Base-by-base conservation (phyloP, 78 protist genomes). In the Dictyostelium purpureum region DNA sequence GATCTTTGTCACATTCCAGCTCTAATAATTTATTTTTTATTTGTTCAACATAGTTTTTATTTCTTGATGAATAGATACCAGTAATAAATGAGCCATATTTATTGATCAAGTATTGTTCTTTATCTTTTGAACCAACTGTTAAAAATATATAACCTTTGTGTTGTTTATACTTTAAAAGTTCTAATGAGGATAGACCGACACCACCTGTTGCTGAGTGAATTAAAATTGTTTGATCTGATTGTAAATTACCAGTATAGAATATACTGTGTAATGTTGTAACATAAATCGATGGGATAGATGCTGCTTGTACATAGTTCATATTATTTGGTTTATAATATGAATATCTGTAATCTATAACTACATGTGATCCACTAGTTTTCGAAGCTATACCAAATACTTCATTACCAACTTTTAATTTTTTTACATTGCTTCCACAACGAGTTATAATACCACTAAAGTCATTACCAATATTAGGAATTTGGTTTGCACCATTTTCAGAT, bases 121-220 rank as follows among this genome's bases (percentile, higher is more conserved):
- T 76, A n/a, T 79, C 85, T 2, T 77, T 65, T 12, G 81, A 42
- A 40, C 88, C 77, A 35, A 69, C 43, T 16, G 89, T 71, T 1
- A 76, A 77, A 33, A 88, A 77, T 3, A 73, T 35, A 47, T 47
- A 45, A 21, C 43, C 61, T 31, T 96, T 96, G 11, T 28, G 38
- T 6, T 96, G 96, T 37, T 80, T 80, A 47, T 38, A 80, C 66
- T 90, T 94, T 31, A 87, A 92, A 26, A 96, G 73, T 38, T 96
- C 78, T 37, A 96, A 70, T 2, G 96, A 94, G 2, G 97, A 92
- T 28, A 96, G 1, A 56, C 97, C 97, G 49, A 96, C 95, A 42
- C 97, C 97, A 37, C 97, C 97, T 0, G 91, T 81, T 51, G 96
- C 96, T 2, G 94, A 94, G 26, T 80, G 93, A n/a, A 96, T 65